phyloP scores from a whole-genome alignment of 352 stramenopile species.

The Phytopythium helicoides region DNA sequence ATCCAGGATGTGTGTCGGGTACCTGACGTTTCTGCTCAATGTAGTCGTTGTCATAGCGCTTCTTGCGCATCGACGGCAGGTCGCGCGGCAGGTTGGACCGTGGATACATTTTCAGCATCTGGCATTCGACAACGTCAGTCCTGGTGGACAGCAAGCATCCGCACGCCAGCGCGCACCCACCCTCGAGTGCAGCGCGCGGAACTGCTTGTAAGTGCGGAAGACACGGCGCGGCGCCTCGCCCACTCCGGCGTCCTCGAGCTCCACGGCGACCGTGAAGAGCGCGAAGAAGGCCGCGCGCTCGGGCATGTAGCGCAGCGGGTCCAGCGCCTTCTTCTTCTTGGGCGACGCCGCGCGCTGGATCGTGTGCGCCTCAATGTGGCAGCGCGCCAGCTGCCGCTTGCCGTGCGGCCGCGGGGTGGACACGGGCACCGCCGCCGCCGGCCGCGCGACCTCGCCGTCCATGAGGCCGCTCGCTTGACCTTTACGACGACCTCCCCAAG shows the following conservation, averaged over 20 bases:
- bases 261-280: conserved; percentile 54
- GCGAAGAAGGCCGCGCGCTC: conserved; percentile 48
- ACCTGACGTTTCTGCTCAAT: conserved; percentile 67
- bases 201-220: conserved; percentile 69
- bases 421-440: neutral
- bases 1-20: too few species aligned
- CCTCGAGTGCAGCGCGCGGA: conserved; percentile 44
- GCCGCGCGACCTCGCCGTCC: neutral
- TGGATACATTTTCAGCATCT: conserved; percentile 75
- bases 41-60: conserved; percentile 74
- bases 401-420: neutral
- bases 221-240: conserved; percentile 23
- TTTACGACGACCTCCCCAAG: too few species aligned
- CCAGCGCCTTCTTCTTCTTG: conserved; percentile 72
- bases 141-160: neutral
- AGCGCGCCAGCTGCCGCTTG: conserved; percentile 31
- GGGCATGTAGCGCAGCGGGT: conserved; percentile 66
- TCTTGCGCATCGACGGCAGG: conserved; percentile 63
- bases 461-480: neutral
- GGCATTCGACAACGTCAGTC: neutral
- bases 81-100: conserved; percentile 61
- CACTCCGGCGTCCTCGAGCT: conserved; percentile 12
- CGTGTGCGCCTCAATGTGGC: conserved; percentile 54
- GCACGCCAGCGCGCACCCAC: too few species aligned
- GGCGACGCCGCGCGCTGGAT: conserved; percentile 61